Evolutionary conservation across 805 yeast genomes (phyloP), one percentile per base, ranked within the genome.

Genomic region (Isabelozyma gotoi): DNA sequence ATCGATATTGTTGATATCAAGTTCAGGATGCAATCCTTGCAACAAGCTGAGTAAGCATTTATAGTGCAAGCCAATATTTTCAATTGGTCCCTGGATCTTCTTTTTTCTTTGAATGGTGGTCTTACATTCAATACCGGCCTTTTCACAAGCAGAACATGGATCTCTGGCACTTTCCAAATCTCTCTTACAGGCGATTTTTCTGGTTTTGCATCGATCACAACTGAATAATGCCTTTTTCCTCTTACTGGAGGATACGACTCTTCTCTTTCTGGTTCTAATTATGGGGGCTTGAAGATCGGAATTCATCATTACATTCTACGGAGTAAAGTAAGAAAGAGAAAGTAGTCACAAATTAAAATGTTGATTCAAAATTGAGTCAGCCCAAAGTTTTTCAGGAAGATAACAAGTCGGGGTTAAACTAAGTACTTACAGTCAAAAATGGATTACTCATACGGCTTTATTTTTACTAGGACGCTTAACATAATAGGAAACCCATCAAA

Each of bases 141-240:
- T 65, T 8, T 59, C 38, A 42, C 80, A 74, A 20, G 60, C 65
- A 5, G 51, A 39, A 43, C 79, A 74, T 0, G 76, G 72, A 59
- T 48, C 39, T 59, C 64, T 14, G 15, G 33, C 31, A 60, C 51
- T 3, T 50, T 49, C 7, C 59, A 67, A 1, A 63, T 32, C 43
- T 31, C 78, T 48, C 27, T 63, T 59, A 52, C 80, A 74, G 33
- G 68, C 70, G 31, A 70, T 66, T 57, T 74, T 74, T 33, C 73
- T 56, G 11, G 60, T 40, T 51, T 73, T 73, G 47, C 80, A 75
- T 11, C 77, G 49, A 49, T 75, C 78, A 45, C 80, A 75, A 7
- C 71, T 62, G 52, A 63, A 73, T 3, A 70, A 62, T 0, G 77
- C 77, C 38, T 78, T 48, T 36, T 67, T 64, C 17, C 77, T 50